A percentile compares a stretch with the other conserved stretches of the same genome.
Conservation (phyloP, 2,329 filamentous ascomycete genomes). For the Hypoxylon sp. region DNA sequence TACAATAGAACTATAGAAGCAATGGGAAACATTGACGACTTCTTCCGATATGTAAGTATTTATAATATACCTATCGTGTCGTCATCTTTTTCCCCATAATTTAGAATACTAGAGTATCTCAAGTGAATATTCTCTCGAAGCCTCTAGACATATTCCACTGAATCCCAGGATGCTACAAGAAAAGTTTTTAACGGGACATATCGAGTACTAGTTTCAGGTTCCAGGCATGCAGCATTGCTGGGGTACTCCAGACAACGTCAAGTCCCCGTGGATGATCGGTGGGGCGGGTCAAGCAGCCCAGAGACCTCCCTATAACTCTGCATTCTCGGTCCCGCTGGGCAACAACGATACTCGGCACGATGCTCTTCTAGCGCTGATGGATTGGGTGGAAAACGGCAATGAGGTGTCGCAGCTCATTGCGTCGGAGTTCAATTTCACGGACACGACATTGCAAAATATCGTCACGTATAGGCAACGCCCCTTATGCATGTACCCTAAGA, state of each 20-base stretch:
- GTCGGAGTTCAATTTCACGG: constrained; percentile 48
- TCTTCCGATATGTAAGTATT: constrained; percentile 61
- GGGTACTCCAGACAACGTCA: constrained; percentile 42
- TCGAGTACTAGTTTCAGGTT: too few species aligned
- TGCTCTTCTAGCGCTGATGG: constrained; percentile 48
- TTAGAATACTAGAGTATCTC: too few species aligned
- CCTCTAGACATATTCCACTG: too few species aligned
- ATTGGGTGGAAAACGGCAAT: constrained; percentile 49
- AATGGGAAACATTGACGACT: constrained; percentile 56
- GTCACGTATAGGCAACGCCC: constrained; percentile 56
- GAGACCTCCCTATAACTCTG: constrained; percentile 47
- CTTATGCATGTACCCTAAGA: constrained; percentile 54
- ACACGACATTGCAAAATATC: constrained; percentile 36
- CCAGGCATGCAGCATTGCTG: constrained; percentile 60
- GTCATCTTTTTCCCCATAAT: too few species aligned
- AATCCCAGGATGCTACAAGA: too few species aligned
- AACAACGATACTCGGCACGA: constrained; percentile 46
- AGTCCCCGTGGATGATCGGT: constrained; percentile 50
- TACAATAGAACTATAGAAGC: constrained; percentile 45
- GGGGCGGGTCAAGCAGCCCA: constrained; percentile 46
- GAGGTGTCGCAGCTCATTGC: constrained; percentile 46
- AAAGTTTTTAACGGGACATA: too few species aligned
- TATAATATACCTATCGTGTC: too few species aligned
- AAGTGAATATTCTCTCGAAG: too few species aligned
- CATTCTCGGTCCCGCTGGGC: constrained; percentile 46